These are phyloP conservation scores for Clonostachys byssicola DNA, from an alignment of 2,329 filamentous ascomycete species.

Conservation along the genomic window DNA sequence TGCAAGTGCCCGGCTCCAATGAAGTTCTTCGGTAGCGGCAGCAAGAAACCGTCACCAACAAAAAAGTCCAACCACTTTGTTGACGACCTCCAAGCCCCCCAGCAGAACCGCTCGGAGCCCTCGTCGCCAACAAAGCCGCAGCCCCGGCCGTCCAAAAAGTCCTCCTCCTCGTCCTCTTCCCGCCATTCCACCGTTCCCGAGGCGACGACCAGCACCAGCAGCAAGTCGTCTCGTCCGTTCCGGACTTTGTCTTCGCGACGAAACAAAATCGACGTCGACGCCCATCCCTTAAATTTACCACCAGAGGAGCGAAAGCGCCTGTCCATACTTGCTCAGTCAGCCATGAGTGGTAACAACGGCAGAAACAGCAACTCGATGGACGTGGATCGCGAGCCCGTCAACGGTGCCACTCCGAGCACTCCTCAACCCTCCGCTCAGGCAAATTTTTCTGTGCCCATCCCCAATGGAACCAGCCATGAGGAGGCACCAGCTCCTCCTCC, in stretches of 20 bases:
- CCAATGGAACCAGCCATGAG: slow-evolving; percentile 20
- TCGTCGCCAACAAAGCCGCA: slow-evolving; percentile 26
- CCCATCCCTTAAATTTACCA: slow-evolving; percentile 84
- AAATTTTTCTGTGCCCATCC: slow-evolving; percentile 47
- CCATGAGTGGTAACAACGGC: slow-evolving; percentile 48
- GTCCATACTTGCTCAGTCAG: slow-evolving; percentile 58
- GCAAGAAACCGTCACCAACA: slow-evolving; percentile 34
- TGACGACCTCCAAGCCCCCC: slow-evolving; percentile 24
- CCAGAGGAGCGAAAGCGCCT: slow-evolving; percentile 78
- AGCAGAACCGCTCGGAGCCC: slow-evolving; percentile 26
- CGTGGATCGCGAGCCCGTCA: slow-evolving; percentile 62
- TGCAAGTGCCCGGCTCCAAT: slow-evolving; percentile 27
- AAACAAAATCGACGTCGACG: slow-evolving; percentile 60
- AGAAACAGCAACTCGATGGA: slow-evolving; percentile 59
- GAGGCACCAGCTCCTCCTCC: slow-evolving; percentile 64
- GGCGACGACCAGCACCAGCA: slow-evolving; percentile 6
- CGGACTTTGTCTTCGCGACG: slow-evolving; percentile 42
- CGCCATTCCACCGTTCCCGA: slow-evolving; percentile 16
- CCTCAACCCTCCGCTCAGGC: slow-evolving; percentile 28
- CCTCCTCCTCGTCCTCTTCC: slow-evolving; percentile 16
- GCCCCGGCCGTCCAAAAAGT: slow-evolving; percentile 29
- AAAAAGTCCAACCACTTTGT: slow-evolving; percentile 35
- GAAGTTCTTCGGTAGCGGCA: slow-evolving; percentile 40
- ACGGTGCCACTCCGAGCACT: slow-evolving; percentile 46
- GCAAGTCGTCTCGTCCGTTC: slow-evolving; percentile 26